Base-by-base conservation (phyloP, 345 rosid species). In the Balakata baccata region DNA sequence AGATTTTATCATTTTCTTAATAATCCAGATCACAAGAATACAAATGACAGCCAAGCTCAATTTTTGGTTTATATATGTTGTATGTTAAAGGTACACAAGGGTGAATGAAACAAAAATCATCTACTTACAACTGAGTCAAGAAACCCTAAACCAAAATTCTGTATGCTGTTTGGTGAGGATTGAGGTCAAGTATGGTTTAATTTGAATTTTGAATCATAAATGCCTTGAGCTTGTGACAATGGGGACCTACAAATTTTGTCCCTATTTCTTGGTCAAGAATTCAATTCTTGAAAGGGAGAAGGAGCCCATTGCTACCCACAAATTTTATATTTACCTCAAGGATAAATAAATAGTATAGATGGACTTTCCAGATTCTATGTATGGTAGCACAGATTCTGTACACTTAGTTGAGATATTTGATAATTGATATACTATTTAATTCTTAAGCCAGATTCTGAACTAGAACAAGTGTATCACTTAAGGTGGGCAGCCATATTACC, bases 241-340 rank as follows among this genome's bases (percentile, higher is more conserved):
- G 7, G 72, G 75, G 78, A 43, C 75, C 74, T 45, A 13, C 78
- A 70, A 37, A 53, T 49, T 16, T 29, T 60, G 58, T 71, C 77
- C 51, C n/a, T 10, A 4, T 17, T 58, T 76, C 60, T 20, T 64
- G 34, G 22, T 64, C 70, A 47, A 25, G 29, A 23, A 25, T 72
- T 70, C 66, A 76, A 47, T 78, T 56, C 85, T 62, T 77, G 82
- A 75, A 75, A 78, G 74, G 73, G 81, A 75, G 67, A 51, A 71
- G 63, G 20, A 51, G 75, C 25, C 43, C 68, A 64, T 66, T 78
- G 80, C 66, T 75, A 70, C 77, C 83, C 79, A 62, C 84, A 38
- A 53, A 34, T 78, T 66, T 68, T 17, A 61, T 12, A 56, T n/a
- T 72, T 51, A 34, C 52, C 56, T 75, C 29, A 59, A 18, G 17